Evolutionary conservation across 108 stramenopile species (phyloP).

Genomic region (Aureococcus anophagefferens): DNA sequence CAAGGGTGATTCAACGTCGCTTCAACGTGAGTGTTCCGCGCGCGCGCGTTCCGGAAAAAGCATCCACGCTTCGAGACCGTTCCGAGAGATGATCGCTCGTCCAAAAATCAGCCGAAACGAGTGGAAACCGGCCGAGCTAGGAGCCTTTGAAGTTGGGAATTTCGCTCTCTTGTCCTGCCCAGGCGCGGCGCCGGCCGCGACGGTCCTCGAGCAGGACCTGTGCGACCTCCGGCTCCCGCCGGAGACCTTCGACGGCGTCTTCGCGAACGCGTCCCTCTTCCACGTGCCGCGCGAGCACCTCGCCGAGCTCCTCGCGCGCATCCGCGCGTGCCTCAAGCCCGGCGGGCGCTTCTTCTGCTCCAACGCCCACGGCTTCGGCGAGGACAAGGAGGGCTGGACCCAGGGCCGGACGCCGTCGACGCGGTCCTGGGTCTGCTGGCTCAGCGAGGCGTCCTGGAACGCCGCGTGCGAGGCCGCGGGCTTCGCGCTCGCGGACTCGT

Average conservation of each 20-base stretch:
- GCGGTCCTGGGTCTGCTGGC: background rate
- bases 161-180: too few species aligned
- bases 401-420: background rate
- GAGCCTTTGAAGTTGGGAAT: too few species aligned
- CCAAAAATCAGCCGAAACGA: too few species aligned
- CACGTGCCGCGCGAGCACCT: background rate
- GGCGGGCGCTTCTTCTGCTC: background rate
- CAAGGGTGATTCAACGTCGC: too few species aligned
- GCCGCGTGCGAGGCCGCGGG: background rate
- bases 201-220: background rate
- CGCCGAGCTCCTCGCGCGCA: background rate
- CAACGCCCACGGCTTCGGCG: background rate
- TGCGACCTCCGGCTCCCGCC: background rate
- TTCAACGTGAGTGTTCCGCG: too few species aligned
- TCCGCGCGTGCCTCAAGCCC: background rate
- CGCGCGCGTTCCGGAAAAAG: too few species aligned
- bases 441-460: background rate
- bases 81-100: too few species aligned
- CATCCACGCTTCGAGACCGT: too few species aligned
- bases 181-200: background rate
- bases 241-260: background rate
- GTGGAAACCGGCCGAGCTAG: too few species aligned
- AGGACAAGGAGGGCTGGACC: background rate
- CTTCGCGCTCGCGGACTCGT: background rate
- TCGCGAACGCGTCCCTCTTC: background rate